Conservation (phyloP, 2,329 filamentous ascomycete genomes). For the Nemania diffusa region DNA sequence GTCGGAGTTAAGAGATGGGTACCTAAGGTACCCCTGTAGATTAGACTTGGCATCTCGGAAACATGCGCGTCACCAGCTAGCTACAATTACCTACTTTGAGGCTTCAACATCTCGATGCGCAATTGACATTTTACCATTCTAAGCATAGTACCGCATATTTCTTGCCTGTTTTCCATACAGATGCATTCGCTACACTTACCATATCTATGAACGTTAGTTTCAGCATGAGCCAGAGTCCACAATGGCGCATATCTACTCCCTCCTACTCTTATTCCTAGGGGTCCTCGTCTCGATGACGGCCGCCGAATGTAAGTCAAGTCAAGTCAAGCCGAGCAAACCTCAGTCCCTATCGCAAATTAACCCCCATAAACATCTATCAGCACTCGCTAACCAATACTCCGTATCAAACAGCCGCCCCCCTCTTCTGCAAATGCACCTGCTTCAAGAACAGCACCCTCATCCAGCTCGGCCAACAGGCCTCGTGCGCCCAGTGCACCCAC, state of each 20-base stretch:
- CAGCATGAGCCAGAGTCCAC: conserved; percentile 9
- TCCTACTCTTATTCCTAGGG: conserved; percentile 48
- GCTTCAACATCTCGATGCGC: too few species aligned
- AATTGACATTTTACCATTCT: too few species aligned
- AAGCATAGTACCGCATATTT: too few species aligned
- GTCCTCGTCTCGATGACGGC: conserved; percentile 46
- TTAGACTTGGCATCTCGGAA: conserved; percentile 22
- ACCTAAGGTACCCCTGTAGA: background rate
- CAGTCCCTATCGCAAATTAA: background rate
- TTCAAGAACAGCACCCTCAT: conserved; percentile 77
- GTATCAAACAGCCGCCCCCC: conserved; percentile 62
- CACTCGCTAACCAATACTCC: background rate
- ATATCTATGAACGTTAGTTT: conserved; percentile 8
- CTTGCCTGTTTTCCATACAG: background rate
- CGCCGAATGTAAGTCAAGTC: conserved; percentile 56
- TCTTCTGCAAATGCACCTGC: conserved; percentile 77
- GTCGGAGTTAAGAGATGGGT: background rate
- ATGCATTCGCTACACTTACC: too few species aligned
- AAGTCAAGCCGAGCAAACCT: background rate
- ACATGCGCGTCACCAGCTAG: background rate
- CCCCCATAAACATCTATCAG: background rate
- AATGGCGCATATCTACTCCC: conserved; percentile 45
- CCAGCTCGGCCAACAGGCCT: conserved; percentile 61
- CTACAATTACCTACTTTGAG: too few species aligned
- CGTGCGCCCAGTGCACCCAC: conserved; percentile 71